Conservation (phyloP, 805 yeast genomes). For the Helenozyma baotianmanensis region DNA sequence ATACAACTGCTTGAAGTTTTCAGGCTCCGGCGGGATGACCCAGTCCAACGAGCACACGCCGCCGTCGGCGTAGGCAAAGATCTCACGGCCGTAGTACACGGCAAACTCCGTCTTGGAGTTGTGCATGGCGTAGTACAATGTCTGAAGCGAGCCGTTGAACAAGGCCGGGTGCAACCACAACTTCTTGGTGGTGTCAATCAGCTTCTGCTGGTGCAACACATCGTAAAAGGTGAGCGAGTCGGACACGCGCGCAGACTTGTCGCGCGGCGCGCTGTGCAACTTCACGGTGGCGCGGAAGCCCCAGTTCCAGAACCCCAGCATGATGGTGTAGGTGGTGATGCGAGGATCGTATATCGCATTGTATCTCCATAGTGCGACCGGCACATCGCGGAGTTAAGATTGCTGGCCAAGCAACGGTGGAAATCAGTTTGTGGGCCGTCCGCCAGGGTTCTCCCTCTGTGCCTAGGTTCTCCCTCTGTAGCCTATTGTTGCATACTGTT, state of each 20-base stretch:
- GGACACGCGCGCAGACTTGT: conserved; percentile 11
- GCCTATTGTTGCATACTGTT: too few species aligned
- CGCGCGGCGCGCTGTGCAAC: conserved; percentile 19
- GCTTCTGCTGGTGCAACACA: conserved; percentile 6
- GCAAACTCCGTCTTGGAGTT: conserved; percentile 47
- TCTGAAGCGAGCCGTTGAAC: conserved; percentile 74
- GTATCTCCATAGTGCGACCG: too few species aligned
- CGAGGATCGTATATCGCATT: too few species aligned
- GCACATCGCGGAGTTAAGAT: too few species aligned
- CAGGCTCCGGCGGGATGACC: conserved; percentile 42
- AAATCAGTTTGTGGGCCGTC: too few species aligned
- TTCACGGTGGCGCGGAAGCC: conserved; percentile 34
- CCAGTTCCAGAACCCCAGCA: conserved; percentile 25
- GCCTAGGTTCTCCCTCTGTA: too few species aligned
- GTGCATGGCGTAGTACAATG: conserved; percentile 59
- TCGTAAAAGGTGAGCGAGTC: conserved; percentile 10
- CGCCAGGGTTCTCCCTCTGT: too few species aligned
- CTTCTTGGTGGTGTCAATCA: conserved; percentile 21
- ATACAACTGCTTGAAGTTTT: conserved; percentile 21
- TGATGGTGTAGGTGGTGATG: too few species aligned
- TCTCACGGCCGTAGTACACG: conserved; percentile 71
- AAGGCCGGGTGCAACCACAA: conserved; percentile 59
- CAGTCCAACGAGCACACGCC: conserved; percentile 75
- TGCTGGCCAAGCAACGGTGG: too few species aligned
- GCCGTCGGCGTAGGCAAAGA: conserved; percentile 55